Base-by-base conservation (phyloP, 1,284 basidiomycete species). In the Fereydounia khargensis region DNA sequence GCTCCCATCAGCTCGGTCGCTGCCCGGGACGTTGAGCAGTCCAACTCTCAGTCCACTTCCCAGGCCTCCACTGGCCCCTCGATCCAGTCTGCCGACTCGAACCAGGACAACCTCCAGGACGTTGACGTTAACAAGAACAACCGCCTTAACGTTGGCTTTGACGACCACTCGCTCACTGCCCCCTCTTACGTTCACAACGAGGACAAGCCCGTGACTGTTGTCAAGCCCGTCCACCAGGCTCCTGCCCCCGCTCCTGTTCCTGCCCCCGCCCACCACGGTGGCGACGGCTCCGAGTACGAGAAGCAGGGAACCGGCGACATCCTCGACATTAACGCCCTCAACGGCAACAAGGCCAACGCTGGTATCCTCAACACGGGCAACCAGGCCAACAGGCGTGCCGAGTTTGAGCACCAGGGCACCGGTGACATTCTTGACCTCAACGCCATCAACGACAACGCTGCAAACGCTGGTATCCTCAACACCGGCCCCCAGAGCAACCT, bases 81-180 rank as follows among this genome's bases (percentile, higher is more conserved):
- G 13, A 19, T 24, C 18, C 49, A 51, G 35, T 24, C 31, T 25
- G 37, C 49, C 8, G 33, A 46, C 35, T 36, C 42, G 21, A 8
- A 23, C 31, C 49, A 51, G 42, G 30, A 39, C 35, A 51, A 46
- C 49, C 38, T 41, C 28, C 49, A 51, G 35, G 39, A 35, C 23
- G 49, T 44, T 35, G 25, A 51, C 39, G 42, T 40, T 32, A 36
- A 33, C 24, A 28, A 39, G n/a, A n/a, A n/a, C n/a, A n/a, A n/a
- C n/a, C n/a, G n/a, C n/a, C n/a, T n/a, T n/a, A n/a, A n/a, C n/a
- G n/a, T n/a, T n/a, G n/a, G n/a, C 35, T 27, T 40, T 8, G 39
- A 32, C 32, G 35, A 43, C 17, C 32, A 38, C 24, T 34, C 39
- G 27, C 46, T 38, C 40, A 39, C 46, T 10, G 46, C 46, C n/a